Percentiles rank a stretch among this genome's conserved stretches.
These are phyloP conservation scores for Phytophthora pinifolia DNA, from an alignment of 352 stramenopile species.

Conservation along the genomic window DNA sequence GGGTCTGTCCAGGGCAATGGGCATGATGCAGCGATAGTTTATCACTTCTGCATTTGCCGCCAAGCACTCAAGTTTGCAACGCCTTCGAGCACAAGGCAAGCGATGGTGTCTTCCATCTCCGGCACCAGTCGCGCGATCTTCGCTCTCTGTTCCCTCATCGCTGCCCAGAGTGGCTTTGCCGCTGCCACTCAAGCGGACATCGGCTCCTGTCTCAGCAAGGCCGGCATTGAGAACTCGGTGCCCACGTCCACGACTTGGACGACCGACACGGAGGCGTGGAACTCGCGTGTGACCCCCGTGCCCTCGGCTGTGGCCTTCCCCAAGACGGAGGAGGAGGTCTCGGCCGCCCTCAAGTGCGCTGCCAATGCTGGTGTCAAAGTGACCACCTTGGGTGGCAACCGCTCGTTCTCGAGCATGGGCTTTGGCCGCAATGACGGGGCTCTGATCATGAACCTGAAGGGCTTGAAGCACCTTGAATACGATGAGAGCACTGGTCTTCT, in stretches of 20 bases:
- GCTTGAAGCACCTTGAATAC: slow-evolving; percentile 23
- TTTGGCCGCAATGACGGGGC: slow-evolving; percentile 30
- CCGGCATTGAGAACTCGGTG: slow-evolving; percentile 20
- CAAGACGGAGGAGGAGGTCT: slow-evolving; percentile 22
- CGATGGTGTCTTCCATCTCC: slow-evolving; percentile 22
- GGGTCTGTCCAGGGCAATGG: too few relatives aligned
- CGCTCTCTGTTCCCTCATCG: slow-evolving; percentile 31
- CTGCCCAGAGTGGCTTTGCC: slow-evolving; percentile 15
- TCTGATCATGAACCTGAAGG: slow-evolving; percentile 29
- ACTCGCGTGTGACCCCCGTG: slow-evolving; percentile 26
- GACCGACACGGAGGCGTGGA: slow-evolving; percentile 28
- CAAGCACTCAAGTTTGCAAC: slow-evolving; percentile 15
- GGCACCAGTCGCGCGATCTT: slow-evolving; percentile 18
- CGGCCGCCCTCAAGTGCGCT: slow-evolving; percentile 24
- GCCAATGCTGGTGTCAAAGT: slow-evolving; percentile 24
- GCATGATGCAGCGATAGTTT: too few relatives aligned
- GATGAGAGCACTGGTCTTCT: slow-evolving; percentile 19
- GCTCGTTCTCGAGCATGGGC: slow-evolving; percentile 33
- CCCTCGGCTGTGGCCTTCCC: slow-evolving; percentile 28
- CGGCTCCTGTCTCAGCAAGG: slow-evolving; percentile 16
- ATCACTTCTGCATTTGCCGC: slow-evolving; percentile 23
- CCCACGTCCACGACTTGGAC: slow-evolving; percentile 25
- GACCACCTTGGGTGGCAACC: slow-evolving; percentile 28
- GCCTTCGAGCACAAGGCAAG: slow-evolving; percentile 11
- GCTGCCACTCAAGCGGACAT: slow-evolving; percentile 11